phyloP scores from a whole-genome alignment of 495 filamentous ascomycete genomes.

The Thermochaetoides thermophila region DNA sequence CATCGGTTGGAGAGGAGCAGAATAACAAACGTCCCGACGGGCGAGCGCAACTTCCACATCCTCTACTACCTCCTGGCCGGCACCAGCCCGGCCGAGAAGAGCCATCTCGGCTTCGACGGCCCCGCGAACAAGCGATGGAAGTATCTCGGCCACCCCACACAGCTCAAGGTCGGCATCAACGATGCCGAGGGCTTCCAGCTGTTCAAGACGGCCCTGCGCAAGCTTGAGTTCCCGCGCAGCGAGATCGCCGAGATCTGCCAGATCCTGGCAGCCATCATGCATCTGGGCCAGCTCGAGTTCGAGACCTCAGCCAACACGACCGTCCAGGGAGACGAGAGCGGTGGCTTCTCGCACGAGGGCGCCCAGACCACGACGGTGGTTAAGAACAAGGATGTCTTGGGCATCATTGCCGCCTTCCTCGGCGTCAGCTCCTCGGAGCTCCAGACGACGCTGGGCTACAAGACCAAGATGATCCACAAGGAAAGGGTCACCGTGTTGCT shows the following conservation, averaged over 20 bases:
- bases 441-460: constrained; percentile 80
- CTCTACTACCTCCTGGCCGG: constrained; percentile 91
- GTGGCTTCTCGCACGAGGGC: constrained; percentile 90
- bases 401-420: constrained; percentile 78
- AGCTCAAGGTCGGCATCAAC: constrained; percentile 92
- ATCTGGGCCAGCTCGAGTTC: constrained; percentile 93
- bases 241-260: constrained; percentile 97
- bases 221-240: constrained; percentile 79
- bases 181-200: constrained; percentile 90
- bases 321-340: constrained; percentile 74
- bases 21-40: constrained; percentile 80
- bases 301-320: constrained; percentile 61
- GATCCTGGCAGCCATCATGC: constrained; percentile 76
- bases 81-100: constrained; percentile 78
- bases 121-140: constrained; percentile 65
- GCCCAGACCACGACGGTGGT: constrained; percentile 72
- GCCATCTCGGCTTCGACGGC: constrained; percentile 72
- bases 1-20: constrained; percentile 83
- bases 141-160: constrained; percentile 90
- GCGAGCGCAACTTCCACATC: constrained; percentile 90
- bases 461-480: constrained; percentile 84
- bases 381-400: constrained; percentile 82
- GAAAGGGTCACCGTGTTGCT: constrained; percentile 97
- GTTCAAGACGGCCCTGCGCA: constrained; percentile 89
- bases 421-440: constrained; percentile 67